Evolutionary conservation across 225 moss, liverwort and hornwort genomes (phyloP), one percentile per base, ranked within the genome.

Genomic region (Polytrichum formosum): DNA sequence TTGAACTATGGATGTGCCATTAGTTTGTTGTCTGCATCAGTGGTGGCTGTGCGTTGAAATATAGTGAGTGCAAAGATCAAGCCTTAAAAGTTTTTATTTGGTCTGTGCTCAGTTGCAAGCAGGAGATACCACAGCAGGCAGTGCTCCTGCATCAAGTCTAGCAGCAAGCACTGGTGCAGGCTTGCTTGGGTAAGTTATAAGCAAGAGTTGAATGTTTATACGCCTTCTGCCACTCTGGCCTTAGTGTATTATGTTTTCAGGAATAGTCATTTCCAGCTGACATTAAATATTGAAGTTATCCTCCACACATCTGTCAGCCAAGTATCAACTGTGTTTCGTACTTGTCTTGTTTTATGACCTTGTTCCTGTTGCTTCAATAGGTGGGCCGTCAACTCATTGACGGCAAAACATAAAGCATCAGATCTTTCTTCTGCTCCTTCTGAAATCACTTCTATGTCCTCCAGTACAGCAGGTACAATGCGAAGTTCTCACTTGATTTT

Each of bases 351-450:
- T 30, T 55, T 63, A 17, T 18, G 18, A 46, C 28, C 29, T 35
- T 62, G 25, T 27, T 63, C 63, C n/a, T 54, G 25, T 29, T 69
- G 61, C 16, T 75, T 72, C 35, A 69, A 67, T 84, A 94, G 94
- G 73, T 95, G 94, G 94, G 94, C 94, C 53, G 90, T 92, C 63
- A 90, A 87, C 62, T 92, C 94, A 28, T 75, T 91, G 69, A 79
- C 96, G 72, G 67, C 85, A 5, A 87, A 90, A 72, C 74, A 67
- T 21, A 90, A 86, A 69, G 74, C 64, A 56, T 30, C 82, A 73
- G 93, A 93, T 23, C 77, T 80, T 67, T 77, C 71, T 6, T 69
- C 75, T 73, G 70, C 69, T 70, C 71, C 83, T 61, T 1, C 83
- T 63, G 74, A 80, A 77, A 77, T 77, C 54, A 33, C 84, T 64